A percentile compares a stretch with the other conserved stretches of the same genome.
phyloP scores from a whole-genome alignment of 2,329 filamentous ascomycete genomes.

The Pseudocercospora fijiensis region DNA sequence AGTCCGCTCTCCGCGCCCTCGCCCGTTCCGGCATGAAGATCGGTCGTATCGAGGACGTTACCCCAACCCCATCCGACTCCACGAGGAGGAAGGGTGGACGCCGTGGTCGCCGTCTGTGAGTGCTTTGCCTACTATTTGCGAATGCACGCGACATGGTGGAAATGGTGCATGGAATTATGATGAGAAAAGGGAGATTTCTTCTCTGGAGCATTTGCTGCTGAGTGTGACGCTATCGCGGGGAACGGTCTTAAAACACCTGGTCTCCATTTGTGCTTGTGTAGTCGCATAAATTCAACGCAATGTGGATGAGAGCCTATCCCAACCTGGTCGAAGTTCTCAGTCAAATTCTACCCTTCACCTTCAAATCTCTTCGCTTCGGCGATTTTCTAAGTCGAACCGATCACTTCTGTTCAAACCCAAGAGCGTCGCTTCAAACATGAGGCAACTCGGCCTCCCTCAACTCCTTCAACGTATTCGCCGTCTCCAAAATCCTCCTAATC shows the following conservation, averaged over 20 bases:
- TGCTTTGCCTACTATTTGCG: conserved; percentile 27
- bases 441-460: conserved; percentile 11
- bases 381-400: too few relatives aligned
- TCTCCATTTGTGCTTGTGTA: conserved; percentile 36
- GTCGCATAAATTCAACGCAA: conserved; percentile 31
- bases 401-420: too few relatives aligned
- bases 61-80: conserved; percentile 97
- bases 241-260: conserved; percentile 41
- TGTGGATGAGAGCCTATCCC: conserved; percentile 11
- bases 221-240: conserved; percentile 42
- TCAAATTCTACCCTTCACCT: too few relatives aligned
- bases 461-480: conserved; percentile 13
- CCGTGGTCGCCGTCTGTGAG: conserved; percentile 98
- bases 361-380: too few relatives aligned
- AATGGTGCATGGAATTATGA: conserved; percentile 21
- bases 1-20: conserved; percentile 97
- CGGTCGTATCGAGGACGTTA: conserved; percentile 98
- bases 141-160: conserved; percentile 15
- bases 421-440: too few relatives aligned
- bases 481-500: conserved; percentile 40
- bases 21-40: conserved; percentile 99
- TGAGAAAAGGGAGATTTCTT: conserved; percentile 6
- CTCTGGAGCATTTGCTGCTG: conserved; percentile 33
- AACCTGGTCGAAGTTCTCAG: too few relatives aligned
- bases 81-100: conserved; percentile 99